Evolutionary conservation across 2,329 filamentous ascomycete species (phyloP), one percentile per base, ranked within the genome.

Genomic region (Lizonia empirigonia): DNA sequence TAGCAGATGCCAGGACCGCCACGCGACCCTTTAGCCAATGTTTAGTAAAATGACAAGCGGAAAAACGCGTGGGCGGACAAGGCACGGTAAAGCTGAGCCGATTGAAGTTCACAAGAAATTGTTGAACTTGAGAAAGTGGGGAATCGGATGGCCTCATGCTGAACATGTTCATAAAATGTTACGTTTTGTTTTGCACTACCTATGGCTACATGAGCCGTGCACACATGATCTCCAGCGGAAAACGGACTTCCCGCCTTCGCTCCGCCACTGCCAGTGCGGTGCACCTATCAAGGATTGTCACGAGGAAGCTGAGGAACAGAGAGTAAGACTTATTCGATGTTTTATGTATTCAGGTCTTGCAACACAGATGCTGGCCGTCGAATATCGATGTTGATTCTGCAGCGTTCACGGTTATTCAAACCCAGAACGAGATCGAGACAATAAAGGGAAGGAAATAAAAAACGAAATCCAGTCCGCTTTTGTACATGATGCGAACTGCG

Each of bases 401-500:
- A 30, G 45, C 50, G 27, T 47, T 46, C 35, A 40, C 34, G 44
- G 44, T 39, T 33, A 41, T 48, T 44, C 27, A 48, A 39, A 13
- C 36, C 32, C 49, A 52, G 38, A 29, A 32, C n/a, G 12, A 45
- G 16, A 53, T 23, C 30, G 35, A 44, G 37, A 44, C 30, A 49
- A 19, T 16, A 36, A 40, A 37, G 15, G 38, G n/a, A 39, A 39
- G 29, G 19, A 26, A 27, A 13, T 26, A 44, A 35, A 47, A 58
- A 58, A 49, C 32, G 32, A 55, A 39, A 50, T 41, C 53, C 57
- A 56, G 50, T 56, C 59, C 62, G 52, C 58, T 70, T 67, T 69
- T 70, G 52, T 70, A 70, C 67, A 70, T 60, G 58, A 63, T 46
- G 59, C 55, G 37, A 42, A 53, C 38, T 54, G 55, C 57, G 46